Conservation (phyloP, 116 monocot genomes). For the Iris pallida region DNA sequence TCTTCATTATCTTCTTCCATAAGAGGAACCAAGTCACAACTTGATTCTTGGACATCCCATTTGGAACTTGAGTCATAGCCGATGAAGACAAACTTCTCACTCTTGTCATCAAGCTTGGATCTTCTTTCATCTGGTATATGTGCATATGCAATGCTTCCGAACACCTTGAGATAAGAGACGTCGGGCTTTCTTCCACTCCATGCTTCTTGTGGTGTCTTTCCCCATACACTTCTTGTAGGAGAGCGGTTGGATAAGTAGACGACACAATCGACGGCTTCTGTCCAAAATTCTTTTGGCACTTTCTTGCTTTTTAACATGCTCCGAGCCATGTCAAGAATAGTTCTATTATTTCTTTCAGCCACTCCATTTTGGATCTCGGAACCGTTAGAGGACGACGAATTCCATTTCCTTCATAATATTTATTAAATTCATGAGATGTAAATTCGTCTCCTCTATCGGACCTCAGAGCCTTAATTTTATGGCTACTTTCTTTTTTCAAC, state of each 20-base stretch:
- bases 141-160: neutral
- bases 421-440: too few relatives aligned
- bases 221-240: neutral
- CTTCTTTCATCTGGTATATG: too few relatives aligned
- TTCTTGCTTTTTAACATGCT: conserved; percentile 1
- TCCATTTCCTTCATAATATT: neutral
- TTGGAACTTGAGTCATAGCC: too few relatives aligned
- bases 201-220: conserved; percentile 2
- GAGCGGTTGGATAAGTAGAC: too few relatives aligned
- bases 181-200: neutral
- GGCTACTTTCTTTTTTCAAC: too few relatives aligned
- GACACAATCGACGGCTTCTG: conserved; percentile 4
- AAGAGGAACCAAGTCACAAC: too few relatives aligned
- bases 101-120: too few relatives aligned
- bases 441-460: too few relatives aligned
- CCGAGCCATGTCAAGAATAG: conserved; percentile 4
- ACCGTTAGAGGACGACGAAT: neutral
- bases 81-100: too few relatives aligned
- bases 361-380: conserved; percentile 3
- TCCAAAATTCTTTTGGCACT: conserved; percentile 6
- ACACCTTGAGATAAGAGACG: neutral
- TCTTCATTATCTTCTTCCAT: too few relatives aligned
- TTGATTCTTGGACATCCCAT: too few relatives aligned
- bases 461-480: too few relatives aligned
- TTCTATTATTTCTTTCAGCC: conserved; percentile 3